phyloP scores from a whole-genome alignment of 345 rosid genomes.

The Eucalyptus paniculata region DNA sequence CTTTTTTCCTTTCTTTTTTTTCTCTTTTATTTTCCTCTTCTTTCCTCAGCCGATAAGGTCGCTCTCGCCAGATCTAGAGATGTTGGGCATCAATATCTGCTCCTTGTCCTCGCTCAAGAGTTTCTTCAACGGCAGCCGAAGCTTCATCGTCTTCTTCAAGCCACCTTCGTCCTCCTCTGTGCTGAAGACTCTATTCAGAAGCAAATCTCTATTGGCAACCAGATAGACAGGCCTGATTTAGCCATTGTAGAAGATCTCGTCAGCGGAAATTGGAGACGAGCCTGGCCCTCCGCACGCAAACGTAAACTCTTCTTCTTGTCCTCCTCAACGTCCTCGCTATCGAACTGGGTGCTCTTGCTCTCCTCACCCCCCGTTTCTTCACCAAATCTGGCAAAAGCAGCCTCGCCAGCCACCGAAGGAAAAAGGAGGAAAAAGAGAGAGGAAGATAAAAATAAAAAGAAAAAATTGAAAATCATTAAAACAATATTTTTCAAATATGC shows the following conservation, averaged over 20 bases:
- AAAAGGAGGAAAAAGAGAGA: no score
- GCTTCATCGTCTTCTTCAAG: neutral
- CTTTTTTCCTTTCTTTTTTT: no score
- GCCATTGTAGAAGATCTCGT: neutral
- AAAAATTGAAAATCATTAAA: no score
- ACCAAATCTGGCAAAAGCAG: neutral
- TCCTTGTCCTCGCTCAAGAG: neutral
- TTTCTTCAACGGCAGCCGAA: neutral
- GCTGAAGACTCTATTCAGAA: neutral
- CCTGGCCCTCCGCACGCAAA: neutral
- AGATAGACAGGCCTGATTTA: neutral
- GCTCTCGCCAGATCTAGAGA: no score
- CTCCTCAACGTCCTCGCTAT: neutral
- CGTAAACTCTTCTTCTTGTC: slow-evolving; percentile 12
- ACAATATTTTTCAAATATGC: no score
- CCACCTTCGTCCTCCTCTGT: neutral
- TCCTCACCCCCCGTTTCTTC: neutral
- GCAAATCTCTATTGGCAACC: neutral
- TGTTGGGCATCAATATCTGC: rapidly evolving
- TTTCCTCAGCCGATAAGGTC: rapidly evolving
- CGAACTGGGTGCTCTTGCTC: neutral
- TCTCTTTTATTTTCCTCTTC: no score
- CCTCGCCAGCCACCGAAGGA: no score
- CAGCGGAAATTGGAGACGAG: neutral
- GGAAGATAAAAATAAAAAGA: no score